Percentiles rank a stretch among this genome's conserved stretches.
Conservation (phyloP, 305 asterid genomes). For the Fraxinus sp. region DNA sequence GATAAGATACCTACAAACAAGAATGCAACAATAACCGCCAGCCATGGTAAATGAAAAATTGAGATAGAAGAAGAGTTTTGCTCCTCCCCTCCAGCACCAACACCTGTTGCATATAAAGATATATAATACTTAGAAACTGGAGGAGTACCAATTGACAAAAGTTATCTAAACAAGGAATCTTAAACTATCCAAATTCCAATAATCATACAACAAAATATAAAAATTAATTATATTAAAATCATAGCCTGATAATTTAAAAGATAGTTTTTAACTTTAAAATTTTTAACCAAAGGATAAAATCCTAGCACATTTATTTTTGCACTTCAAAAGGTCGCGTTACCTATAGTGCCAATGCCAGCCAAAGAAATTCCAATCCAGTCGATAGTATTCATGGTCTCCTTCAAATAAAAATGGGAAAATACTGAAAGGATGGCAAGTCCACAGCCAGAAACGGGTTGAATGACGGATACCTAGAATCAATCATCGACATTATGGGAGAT, state of each 20-base stretch:
- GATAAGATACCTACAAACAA: constrained; percentile 98
- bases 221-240: not conserved
- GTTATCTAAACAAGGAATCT: not conserved
- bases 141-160: not conserved
- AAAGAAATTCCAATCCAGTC: constrained; percentile 94
- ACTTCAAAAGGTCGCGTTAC: constrained; percentile 50
- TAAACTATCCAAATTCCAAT: not conserved
- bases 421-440: constrained; percentile 96
- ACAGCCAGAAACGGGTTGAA: constrained; percentile 99
- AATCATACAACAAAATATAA: not conserved
- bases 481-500: constrained; percentile 1
- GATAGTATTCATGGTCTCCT: constrained; percentile 90
- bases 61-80: constrained; percentile 58
- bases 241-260: not conserved
- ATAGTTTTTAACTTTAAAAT: not conserved
- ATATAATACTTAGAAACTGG: not conserved
- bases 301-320: not conserved
- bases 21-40: constrained; percentile 71
- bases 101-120: constrained; percentile 50
- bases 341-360: constrained; percentile 99
- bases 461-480: constrained; percentile 70
- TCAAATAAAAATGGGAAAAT: constrained; percentile 90
- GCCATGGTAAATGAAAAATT: constrained; percentile 71
- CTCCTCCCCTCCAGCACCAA: constrained; percentile 99
- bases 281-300: not conserved